Percentiles rank a stretch among this genome's conserved stretches.
phyloP scores from a whole-genome alignment of 2,329 filamentous ascomycete species.

The Trichoderma endophyticum region DNA sequence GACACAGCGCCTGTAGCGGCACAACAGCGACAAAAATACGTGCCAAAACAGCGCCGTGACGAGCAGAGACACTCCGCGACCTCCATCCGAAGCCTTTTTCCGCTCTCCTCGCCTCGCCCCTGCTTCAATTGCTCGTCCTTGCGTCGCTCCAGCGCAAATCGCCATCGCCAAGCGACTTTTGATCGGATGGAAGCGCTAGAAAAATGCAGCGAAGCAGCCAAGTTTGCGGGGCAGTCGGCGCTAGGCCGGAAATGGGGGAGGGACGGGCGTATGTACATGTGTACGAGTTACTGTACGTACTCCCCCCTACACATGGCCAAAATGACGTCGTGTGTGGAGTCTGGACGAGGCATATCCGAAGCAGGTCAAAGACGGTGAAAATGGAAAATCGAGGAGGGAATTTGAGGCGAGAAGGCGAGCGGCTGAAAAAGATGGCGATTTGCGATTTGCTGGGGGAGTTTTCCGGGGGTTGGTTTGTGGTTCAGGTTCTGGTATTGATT shows the following conservation, averaged over 20 bases:
- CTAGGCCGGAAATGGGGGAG: background rate
- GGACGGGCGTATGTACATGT: too few species aligned
- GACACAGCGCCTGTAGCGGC: background rate
- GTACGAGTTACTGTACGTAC: too few species aligned
- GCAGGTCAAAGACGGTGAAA: background rate
- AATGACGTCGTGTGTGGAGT: conserved; percentile 15
- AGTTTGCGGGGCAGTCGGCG: conserved; percentile 15
- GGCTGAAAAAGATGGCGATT: background rate
- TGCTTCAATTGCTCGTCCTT: background rate
- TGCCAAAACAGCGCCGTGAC: background rate
- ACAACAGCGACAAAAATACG: background rate
- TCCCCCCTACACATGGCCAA: conserved; percentile 1
- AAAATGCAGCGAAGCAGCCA: conserved; percentile 18
- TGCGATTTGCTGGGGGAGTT: background rate
- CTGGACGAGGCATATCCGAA: conserved; percentile 10
- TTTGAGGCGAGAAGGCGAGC: background rate
- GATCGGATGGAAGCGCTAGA: conserved; percentile 17
- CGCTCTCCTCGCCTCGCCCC: background rate
- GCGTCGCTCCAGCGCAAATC: background rate
- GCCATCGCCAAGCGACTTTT: conserved; percentile 1
- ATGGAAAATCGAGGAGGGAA: background rate
- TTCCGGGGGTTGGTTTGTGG: background rate
- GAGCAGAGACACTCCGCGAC: background rate
- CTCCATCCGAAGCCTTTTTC: fast-evolving
- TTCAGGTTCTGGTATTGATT: background rate